phyloP scores from a whole-genome alignment of 768 basidiomycete genomes.

The Boletus patriciae region DNA sequence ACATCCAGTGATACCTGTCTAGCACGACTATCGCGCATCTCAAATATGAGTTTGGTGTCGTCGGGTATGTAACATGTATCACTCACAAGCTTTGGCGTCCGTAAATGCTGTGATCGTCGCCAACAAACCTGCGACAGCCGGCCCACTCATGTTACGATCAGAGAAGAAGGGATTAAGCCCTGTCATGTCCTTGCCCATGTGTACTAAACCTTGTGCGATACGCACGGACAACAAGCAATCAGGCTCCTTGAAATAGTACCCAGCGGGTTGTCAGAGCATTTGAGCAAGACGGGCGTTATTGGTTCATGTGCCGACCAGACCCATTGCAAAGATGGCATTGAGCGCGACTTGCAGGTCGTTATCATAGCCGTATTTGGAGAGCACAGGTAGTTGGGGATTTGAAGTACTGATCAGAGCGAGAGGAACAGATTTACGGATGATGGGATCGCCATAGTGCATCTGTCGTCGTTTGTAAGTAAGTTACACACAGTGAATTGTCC shows the following conservation, averaged over 20 bases:
- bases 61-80: neutral
- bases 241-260: constrained; percentile 98
- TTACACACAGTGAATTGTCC: neutral
- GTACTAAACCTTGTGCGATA: constrained; percentile 93
- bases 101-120: constrained; percentile 91
- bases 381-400: constrained; percentile 90
- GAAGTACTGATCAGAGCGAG: constrained; percentile 92
- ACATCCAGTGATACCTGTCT: constrained; percentile 98
- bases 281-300: constrained; percentile 97
- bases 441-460: constrained; percentile 98
- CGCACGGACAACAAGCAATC: constrained; percentile 97
- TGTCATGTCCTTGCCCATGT: constrained; percentile 99
- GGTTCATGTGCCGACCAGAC: constrained; percentile 94
- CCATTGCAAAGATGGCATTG: constrained; percentile 99
- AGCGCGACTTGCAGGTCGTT: constrained; percentile 93
- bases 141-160: constrained; percentile 80
- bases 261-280: constrained; percentile 94
- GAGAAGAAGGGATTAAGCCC: constrained; percentile 96
- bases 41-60: constrained; percentile 1
- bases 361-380: constrained; percentile 99
- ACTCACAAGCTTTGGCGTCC: constrained; percentile 90
- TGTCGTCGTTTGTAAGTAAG: constrained; percentile 36
- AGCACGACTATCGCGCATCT: constrained; percentile 65
- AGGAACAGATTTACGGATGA: constrained; percentile 89
- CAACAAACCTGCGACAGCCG: constrained; percentile 86